These are phyloP conservation scores for Kodamaea derodonti DNA, from an alignment of 1,139 yeast species.

Conservation along the genomic window DNA sequence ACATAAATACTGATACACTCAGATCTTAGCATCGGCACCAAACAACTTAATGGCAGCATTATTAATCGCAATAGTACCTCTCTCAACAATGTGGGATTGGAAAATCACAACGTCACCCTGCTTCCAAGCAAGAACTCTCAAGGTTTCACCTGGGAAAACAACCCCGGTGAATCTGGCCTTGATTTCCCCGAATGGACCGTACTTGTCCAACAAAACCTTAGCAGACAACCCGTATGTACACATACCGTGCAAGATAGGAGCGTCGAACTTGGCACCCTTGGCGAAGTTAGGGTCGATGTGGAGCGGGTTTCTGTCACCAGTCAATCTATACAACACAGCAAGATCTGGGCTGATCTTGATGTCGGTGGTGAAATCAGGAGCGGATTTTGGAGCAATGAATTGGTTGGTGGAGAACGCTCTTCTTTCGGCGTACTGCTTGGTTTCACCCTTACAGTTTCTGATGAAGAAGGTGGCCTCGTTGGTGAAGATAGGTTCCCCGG, in stretches of 20 bases:
- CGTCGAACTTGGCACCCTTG: constrained; percentile 78
- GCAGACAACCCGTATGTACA: constrained; percentile 82
- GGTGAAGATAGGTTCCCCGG: constrained; percentile 69
- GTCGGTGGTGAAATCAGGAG: constrained; percentile 64
- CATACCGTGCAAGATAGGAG: constrained; percentile 91
- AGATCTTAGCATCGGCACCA: constrained; percentile 41
- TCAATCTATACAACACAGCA: constrained; percentile 86
- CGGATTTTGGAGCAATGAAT: constrained; percentile 61
- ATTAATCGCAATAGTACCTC: constrained; percentile 74
- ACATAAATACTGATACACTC: no score
- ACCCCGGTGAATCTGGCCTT: constrained; percentile 90
- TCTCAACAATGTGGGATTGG: constrained; percentile 80
- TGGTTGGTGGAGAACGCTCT: constrained; percentile 58
- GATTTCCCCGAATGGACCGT: constrained; percentile 78
- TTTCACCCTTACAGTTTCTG: constrained; percentile 75
- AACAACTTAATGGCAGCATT: constrained; percentile 81
- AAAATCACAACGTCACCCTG: constrained; percentile 64
- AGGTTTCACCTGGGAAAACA: constrained; percentile 95
- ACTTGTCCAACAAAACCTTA: constrained; percentile 73
- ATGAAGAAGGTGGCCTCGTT: constrained; percentile 86
- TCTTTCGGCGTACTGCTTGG: constrained; percentile 46
- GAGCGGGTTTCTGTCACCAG: constrained; percentile 93
- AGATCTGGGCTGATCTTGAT: constrained; percentile 66
- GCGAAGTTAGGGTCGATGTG: constrained; percentile 94
- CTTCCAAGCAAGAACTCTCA: constrained; percentile 83